A percentile compares a stretch with the other conserved stretches of the same genome.
phyloP scores from a whole-genome alignment of 768 basidiomycete species.

The Cyathus striatus region DNA sequence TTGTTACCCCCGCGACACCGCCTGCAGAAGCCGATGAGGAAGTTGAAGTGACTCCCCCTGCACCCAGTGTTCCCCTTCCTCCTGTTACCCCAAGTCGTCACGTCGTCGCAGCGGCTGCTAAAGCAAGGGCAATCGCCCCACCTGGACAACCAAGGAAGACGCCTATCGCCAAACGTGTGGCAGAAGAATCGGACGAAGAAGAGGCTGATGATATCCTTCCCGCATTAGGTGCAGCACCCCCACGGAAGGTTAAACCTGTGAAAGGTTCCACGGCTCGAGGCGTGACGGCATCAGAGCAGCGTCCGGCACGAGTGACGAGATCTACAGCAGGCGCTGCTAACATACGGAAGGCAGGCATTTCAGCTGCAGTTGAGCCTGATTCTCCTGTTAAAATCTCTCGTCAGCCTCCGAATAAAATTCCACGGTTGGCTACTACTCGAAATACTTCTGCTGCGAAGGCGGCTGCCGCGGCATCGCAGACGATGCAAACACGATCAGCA shows the following conservation, averaged over 20 bases:
- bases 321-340: constrained; percentile 55
- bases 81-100: constrained; percentile 83
- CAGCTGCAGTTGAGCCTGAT: constrained; percentile 27
- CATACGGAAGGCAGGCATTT: constrained; percentile 51
- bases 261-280: constrained; percentile 37
- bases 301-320: constrained; percentile 69
- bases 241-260: constrained; percentile 30
- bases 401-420: constrained; percentile 63
- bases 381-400: constrained; percentile 39
- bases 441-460: constrained; percentile 44
- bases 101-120: constrained; percentile 63
- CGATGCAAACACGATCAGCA: constrained; percentile 27
- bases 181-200: constrained; percentile 65
- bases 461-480: constrained; percentile 26
- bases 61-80: constrained; percentile 35
- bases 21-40: constrained; percentile 75
- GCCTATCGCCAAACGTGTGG: constrained; percentile 67
- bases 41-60: constrained; percentile 39
- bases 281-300: constrained; percentile 62
- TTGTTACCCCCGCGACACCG: constrained; percentile 74
- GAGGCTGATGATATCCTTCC: constrained; percentile 63
- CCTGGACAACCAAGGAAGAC: constrained; percentile 88
- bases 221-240: constrained; percentile 44
- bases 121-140: constrained; percentile 66
- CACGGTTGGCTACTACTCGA: constrained; percentile 52